phyloP scores from a whole-genome alignment of 805 yeast genomes.

The Blastobotrys attinorum region DNA sequence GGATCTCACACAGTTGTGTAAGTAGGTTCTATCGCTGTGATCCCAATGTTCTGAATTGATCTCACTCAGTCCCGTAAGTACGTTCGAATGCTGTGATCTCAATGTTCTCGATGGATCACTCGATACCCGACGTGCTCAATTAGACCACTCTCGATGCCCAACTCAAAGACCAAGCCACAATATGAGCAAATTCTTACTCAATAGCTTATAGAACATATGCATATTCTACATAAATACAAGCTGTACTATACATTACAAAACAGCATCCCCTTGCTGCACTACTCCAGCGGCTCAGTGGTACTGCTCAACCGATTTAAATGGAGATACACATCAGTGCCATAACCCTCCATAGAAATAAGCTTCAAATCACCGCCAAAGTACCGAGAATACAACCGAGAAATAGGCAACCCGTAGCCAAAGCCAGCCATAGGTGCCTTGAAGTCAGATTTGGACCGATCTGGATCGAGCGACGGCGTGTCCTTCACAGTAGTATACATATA shows the following conservation, averaged over 20 bases:
- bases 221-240: background rate
- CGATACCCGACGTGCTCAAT: no score
- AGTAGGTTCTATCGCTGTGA: no score
- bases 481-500: slow-evolving; percentile 84
- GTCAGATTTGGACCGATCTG: slow-evolving; percentile 49
- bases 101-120: no score
- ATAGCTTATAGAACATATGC: no score
- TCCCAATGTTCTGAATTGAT: no score
- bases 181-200: no score
- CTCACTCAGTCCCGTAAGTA: no score
- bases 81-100: no score
- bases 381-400: slow-evolving; percentile 76
- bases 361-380: slow-evolving; percentile 88
- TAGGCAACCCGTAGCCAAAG: slow-evolving; percentile 84
- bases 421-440: slow-evolving; percentile 93
- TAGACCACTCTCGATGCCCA: no score
- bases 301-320: slow-evolving; percentile 75
- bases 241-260: background rate
- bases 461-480: slow-evolving; percentile 57
- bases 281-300: slow-evolving; percentile 54
- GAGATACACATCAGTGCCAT: slow-evolving; percentile 86
- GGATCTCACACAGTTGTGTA: no score
- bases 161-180: no score
- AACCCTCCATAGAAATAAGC: slow-evolving; percentile 86
- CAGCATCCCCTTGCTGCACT: no score